Percentiles rank a stretch among this genome's conserved stretches.
These are phyloP conservation scores for Neurospora sp. DNA, from an alignment of 495 filamentous ascomycete genomes.

Conservation along the genomic window DNA sequence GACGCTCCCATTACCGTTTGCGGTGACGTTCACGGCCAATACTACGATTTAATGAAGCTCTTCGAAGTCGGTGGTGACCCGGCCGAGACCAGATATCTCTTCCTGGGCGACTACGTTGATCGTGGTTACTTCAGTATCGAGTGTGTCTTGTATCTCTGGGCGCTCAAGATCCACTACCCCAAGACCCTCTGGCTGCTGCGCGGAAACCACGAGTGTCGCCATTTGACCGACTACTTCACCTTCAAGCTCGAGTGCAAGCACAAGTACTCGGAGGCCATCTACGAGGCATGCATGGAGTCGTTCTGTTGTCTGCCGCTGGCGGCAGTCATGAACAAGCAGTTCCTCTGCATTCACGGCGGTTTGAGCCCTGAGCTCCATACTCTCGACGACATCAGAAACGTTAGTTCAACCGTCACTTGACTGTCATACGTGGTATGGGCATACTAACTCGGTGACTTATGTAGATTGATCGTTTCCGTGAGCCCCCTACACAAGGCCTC, in stretches of 20 bases:
- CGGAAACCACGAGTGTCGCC: slow-evolving; percentile 96
- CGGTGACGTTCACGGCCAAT: slow-evolving; percentile 96
- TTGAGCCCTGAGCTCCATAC: slow-evolving; percentile 93
- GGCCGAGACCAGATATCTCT: slow-evolving; percentile 89
- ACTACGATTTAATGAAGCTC: slow-evolving; percentile 98
- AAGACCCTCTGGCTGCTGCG: slow-evolving; percentile 93
- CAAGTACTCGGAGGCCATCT: slow-evolving; percentile 93
- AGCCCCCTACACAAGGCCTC: slow-evolving; percentile 91
- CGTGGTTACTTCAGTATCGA: slow-evolving; percentile 98
- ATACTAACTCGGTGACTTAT: slow-evolving; percentile 7
- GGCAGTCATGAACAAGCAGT: slow-evolving; percentile 99
- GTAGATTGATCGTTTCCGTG: slow-evolving; percentile 93
- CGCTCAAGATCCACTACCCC: slow-evolving; percentile 97
- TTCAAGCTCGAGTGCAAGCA: slow-evolving; percentile 99
- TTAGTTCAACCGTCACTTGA: slow-evolving; percentile 30
- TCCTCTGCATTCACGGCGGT: slow-evolving; percentile 95
- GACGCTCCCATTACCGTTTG: slow-evolving; percentile 99
- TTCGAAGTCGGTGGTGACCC: slow-evolving; percentile 98
- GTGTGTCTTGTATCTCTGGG: slow-evolving; percentile 96
- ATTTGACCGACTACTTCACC: slow-evolving; percentile 98
- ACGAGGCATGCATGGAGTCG: slow-evolving; percentile 96
- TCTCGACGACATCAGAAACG: slow-evolving; percentile 81
- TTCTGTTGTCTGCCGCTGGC: slow-evolving; percentile 92
- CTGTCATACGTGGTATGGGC: background rate
- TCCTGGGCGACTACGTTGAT: slow-evolving; percentile 96